Percentiles rank a stretch among this genome's conserved stretches.
These are phyloP conservation scores for Mallotus repandus DNA, from an alignment of 441 rosid species.

Conservation along the genomic window DNA sequence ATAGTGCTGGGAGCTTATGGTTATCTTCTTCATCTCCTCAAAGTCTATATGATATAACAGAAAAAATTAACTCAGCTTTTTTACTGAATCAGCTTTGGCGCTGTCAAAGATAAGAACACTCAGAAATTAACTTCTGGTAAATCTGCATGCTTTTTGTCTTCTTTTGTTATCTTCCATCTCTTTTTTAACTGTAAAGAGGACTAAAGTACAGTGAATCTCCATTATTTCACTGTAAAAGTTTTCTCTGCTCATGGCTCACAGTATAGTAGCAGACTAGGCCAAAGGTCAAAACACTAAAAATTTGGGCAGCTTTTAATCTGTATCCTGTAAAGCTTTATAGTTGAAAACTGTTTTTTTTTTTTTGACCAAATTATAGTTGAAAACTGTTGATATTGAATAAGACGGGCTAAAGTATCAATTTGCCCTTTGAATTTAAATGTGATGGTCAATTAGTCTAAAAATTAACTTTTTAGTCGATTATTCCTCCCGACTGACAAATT, in stretches of 20 bases:
- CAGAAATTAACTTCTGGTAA: background rate
- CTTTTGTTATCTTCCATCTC: background rate
- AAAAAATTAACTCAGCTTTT: slow-evolving; percentile 14
- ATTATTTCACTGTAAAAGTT: background rate
- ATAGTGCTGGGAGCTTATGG: background rate
- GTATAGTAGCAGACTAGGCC: background rate
- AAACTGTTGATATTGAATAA: background rate
- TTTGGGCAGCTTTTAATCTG: background rate
- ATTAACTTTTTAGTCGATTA: no score
- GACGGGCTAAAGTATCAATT: no score
- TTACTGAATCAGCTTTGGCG: slow-evolving; percentile 10
- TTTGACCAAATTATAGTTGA: no score
- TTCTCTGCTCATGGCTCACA: background rate
- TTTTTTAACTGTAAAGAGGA: background rate
- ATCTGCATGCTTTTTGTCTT: background rate
- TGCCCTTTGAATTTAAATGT: no score
- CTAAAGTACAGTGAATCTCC: background rate
- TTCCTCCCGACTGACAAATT: no score
- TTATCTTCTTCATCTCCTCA: background rate
- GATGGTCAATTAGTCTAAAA: no score
- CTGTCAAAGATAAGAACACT: slow-evolving; percentile 8
- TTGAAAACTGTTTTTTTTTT: no score
- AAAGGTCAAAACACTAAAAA: background rate
- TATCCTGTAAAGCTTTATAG: background rate
- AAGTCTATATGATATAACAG: background rate